Evolutionary conservation across 2,329 filamentous ascomycete genomes (phyloP).

Genomic region (Annulohypoxylon truncatum): DNA sequence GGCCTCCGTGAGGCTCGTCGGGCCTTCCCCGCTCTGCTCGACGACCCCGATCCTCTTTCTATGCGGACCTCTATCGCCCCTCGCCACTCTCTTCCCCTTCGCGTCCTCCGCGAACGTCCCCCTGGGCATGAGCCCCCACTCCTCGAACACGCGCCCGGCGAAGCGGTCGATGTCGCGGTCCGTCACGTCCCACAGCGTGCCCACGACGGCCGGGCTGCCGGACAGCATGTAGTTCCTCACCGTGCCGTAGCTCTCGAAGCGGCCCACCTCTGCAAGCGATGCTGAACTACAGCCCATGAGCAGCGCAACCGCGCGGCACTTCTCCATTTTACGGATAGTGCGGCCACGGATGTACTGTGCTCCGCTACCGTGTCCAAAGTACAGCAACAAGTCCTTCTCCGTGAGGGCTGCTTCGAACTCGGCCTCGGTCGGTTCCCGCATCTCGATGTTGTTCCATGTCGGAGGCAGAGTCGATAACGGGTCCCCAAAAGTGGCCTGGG

Average conservation of each 20-base stretch:
- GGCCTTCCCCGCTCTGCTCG: constrained; percentile 36
- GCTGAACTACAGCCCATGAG: constrained; percentile 96
- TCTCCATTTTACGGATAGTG: constrained; percentile 81
- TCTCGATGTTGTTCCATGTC: constrained; percentile 77
- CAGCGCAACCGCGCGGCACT: constrained; percentile 80
- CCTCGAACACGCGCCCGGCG: constrained; percentile 79
- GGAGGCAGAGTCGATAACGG: constrained; percentile 73
- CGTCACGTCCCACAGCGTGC: constrained; percentile 97
- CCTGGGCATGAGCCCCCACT: constrained; percentile 80
- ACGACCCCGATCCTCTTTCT: constrained; percentile 18
- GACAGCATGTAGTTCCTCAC: constrained; percentile 93
- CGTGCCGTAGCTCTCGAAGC: constrained; percentile 91
- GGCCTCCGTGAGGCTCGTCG: constrained; percentile 79
- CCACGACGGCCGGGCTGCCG: constrained; percentile 86
- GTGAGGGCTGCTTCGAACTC: constrained; percentile 79
- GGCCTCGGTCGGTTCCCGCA: constrained; percentile 76
- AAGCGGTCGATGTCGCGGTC: constrained; percentile 98
- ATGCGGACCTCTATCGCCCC: constrained; percentile 42
- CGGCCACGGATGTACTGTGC: constrained; percentile 92
- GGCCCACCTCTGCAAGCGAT: constrained; percentile 80
- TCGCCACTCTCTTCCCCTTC: constrained; percentile 44
- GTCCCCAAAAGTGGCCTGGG: constrained; percentile 78
- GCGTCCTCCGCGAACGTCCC: constrained; percentile 58
- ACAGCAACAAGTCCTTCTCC: constrained; percentile 79
- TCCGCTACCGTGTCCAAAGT: constrained; percentile 96